Percentiles rank a stretch among this genome's conserved stretches.
These are phyloP conservation scores for Fusarium drepaniforme DNA, from an alignment of 2,329 filamentous ascomycete species.

Conservation along the genomic window DNA sequence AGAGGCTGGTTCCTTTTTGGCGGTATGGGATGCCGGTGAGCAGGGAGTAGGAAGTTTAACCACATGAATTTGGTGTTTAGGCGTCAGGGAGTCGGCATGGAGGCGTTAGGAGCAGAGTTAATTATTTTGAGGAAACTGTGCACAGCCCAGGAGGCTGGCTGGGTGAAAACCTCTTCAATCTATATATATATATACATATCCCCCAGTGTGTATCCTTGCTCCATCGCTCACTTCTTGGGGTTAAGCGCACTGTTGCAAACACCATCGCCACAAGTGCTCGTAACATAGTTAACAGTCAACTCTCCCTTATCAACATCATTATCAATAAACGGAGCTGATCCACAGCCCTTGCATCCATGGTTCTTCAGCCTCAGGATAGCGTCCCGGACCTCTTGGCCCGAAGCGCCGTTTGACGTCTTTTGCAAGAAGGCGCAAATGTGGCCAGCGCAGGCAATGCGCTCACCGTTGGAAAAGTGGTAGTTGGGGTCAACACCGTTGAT, in stretches of 20 bases:
- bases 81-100: neutral
- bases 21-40: neutral
- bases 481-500: neutral
- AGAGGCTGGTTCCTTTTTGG: neutral
- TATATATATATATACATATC: neutral
- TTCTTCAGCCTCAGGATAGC: neutral
- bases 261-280: neutral
- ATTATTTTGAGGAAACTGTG: neutral
- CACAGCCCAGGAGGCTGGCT: neutral
- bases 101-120: neutral
- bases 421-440: neutral
- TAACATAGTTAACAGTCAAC: neutral
- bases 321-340: neutral
- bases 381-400: neutral
- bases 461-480: neutral
- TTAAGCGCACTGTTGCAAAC: neutral
- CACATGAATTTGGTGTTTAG: neutral
- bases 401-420: neutral
- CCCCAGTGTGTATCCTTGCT: neutral
- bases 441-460: neutral
- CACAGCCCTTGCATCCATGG: neutral
- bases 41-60: neutral
- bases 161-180: neutral
- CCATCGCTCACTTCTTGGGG: neutral
- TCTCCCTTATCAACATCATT: neutral